Evolutionary conservation across 192 early-diverging fungal genomes (phyloP).

Genomic region (Entomortierella chlamydospora): DNA sequence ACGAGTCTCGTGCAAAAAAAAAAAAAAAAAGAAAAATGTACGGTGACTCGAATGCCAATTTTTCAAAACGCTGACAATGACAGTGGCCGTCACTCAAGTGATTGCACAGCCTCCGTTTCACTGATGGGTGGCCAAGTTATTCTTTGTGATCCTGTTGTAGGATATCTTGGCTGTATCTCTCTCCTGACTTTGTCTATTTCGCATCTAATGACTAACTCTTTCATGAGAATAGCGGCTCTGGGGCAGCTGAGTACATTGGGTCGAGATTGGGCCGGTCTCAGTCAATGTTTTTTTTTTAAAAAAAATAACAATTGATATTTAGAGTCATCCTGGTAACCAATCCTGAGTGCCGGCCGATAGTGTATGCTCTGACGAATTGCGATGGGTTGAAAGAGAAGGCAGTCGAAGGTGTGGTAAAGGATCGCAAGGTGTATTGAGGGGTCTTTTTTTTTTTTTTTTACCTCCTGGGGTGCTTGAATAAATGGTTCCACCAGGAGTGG

Average conservation of each 20-base stretch:
- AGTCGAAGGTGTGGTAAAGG: too few species aligned
- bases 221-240: not conserved
- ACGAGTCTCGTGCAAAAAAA: too few species aligned
- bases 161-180: not conserved
- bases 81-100: too few species aligned
- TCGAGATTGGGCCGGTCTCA: conserved; percentile 29
- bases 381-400: not conserved
- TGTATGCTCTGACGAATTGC: not conserved
- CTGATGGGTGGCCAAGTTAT: too few species aligned
- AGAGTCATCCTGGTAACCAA: conserved; percentile 13
- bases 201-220: conserved; percentile 23
- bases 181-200: conserved; percentile 11
- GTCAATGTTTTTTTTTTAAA: not conserved
- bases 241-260: conserved; percentile 6
- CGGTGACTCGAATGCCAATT: too few species aligned
- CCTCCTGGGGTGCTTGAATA: conserved; percentile 73
- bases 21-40: too few species aligned
- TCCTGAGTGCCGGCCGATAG: not conserved
- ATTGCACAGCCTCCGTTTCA: too few species aligned
- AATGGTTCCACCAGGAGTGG: conserved; percentile 71
- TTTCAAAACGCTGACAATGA: too few species aligned
- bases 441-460: too few species aligned
- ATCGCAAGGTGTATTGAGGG: too few species aligned
- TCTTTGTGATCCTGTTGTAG: not conserved
- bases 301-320: conserved; percentile 3